Base-by-base conservation (phyloP, 768 basidiomycete species). In the Lentinula lateritia region DNA sequence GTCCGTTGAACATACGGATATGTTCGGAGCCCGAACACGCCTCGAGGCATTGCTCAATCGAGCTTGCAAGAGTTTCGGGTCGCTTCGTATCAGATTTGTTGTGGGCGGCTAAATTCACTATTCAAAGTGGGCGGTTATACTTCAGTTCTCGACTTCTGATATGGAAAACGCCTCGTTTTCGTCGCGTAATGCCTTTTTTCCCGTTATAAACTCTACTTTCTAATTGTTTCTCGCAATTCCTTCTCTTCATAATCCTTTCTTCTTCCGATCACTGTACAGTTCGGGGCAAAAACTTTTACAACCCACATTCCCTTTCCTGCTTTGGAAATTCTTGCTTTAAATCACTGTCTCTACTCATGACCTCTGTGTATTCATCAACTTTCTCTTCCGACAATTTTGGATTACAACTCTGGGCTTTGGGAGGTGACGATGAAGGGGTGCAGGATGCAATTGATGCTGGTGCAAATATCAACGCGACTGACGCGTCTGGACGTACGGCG, bases 401-500 rank as follows among this genome's bases (percentile, higher is more conserved):
- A 20, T 18, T 60, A 16, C 50, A 60, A 39, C 12, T 23, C 28
- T 52, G 16, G 23, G 59, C 59, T 38, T 52, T 60, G 59, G 23
- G n/a, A 8, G 59, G 36, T 3, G 48, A 60, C 18, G 48, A 50
- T 34, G 50, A 60, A 52, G 59, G 59, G 2, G 59, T 60, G 9
- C 50, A 20, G 39, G 34, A 28, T 28, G 48, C 59, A 41, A 38
- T 60, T 16, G 18, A 52, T 16, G 15, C 59, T 52, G 59, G 59
- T 28, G 59, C 59, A 15, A 52, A 60, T 52, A 78, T 90, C 57
- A 90, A 92, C 68, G 80, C 82, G 45, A 74, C 83, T 52, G 88
- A 90, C 71, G 71, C 73, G 20, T 73, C 76, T 1, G 88, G 89
- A 12, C 80, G 86, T 61, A 87, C 85, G 6, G 77, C 84, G 16